Evolutionary conservation across 805 yeast genomes (phyloP), one percentile per base, ranked within the genome.

Genomic region (Candida verbasci): DNA sequence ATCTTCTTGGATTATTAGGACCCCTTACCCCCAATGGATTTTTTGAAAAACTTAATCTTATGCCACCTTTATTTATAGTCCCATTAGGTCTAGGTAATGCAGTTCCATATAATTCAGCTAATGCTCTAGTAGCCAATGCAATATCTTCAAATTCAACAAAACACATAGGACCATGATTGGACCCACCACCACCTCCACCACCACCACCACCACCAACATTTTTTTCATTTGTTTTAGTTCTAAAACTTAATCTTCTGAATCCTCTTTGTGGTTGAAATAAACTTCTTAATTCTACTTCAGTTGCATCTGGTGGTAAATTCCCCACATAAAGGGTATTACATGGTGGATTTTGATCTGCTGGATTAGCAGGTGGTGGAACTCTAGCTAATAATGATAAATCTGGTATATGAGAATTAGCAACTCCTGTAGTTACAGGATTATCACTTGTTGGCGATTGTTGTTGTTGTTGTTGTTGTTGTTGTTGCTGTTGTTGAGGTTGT

Each of bases 301-400:
- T 82, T 2, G 97, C 95, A 66, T 93, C 96, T 12, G 96, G 96
- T 3, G 98, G 97, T 52, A 93, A 71, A 58, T 93, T 93, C 14
- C 98, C 98, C 32, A 93, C 98, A 52, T 93, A 93, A 39, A 93
- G 68, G 0, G 98, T 93, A 58, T 93, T 93, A 65, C 98, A 93
- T 6, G 98, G 98, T 3, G 98, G 97, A 55, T 93, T 93, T 62
- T 93, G 98, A 60, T 93, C 98, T 2, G 98, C 97, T 6, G 98
- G 98, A 53, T 91, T 91, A 1, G 96, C 96, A 6, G 94, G 95
- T 4, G 91, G 88, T 10, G 93, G 94, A 21, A 85, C 88, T 45
- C 87, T 65, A 0, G 91, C 88, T 32, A 85, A 61, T 31, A 84
- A 63, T 0, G 88, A 80, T 44, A 84, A 66, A 53, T 84, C 93